Conservation (phyloP, 176 grass and related monocot species). For the Aegilops sharonensis region DNA sequence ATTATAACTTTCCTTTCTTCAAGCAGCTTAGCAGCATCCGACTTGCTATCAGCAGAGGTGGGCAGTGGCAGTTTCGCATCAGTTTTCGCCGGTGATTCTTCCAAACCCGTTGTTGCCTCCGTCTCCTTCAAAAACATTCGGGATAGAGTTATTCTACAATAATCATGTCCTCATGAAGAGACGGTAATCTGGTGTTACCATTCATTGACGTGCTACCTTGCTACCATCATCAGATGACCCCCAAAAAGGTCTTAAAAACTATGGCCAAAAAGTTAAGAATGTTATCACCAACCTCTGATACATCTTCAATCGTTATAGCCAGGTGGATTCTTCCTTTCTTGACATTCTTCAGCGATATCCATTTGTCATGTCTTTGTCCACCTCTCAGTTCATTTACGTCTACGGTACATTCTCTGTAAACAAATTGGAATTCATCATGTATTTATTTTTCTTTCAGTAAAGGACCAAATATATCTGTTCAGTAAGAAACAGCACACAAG, state of each 20-base stretch:
- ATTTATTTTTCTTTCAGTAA: slow-evolving; percentile 24
- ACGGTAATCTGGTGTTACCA: not conserved
- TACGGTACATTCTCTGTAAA: slow-evolving; percentile 65
- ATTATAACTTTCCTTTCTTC: slow-evolving; percentile 48
- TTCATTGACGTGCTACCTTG: not conserved
- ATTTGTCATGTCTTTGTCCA: slow-evolving; percentile 92
- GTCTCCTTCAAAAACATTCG: slow-evolving; percentile 40
- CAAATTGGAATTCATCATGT: not conserved
- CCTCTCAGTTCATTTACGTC: slow-evolving; percentile 66
- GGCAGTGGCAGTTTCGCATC: slow-evolving; percentile 35
- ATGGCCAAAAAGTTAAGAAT: slow-evolving; percentile 1
- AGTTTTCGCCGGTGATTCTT: slow-evolving; percentile 28
- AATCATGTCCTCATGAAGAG: not conserved
- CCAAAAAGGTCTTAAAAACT: not conserved
- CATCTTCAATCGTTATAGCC: slow-evolving; percentile 65
- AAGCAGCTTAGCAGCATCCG: slow-evolving; percentile 28
- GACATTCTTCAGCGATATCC: slow-evolving; percentile 79
- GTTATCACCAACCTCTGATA: slow-evolving; percentile 30
- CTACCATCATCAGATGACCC: not conserved
- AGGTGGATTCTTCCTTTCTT: slow-evolving; percentile 88
- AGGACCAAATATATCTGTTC: not conserved
- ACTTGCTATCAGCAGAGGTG: slow-evolving; percentile 16
- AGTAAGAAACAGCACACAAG: not conserved
- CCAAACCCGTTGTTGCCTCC: slow-evolving; percentile 24
- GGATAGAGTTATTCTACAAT: slow-evolving; percentile 10